A percentile compares a stretch with the other conserved stretches of the same genome.
phyloP scores from a whole-genome alignment of 129 eudicot species.

The Arctium lappa region DNA sequence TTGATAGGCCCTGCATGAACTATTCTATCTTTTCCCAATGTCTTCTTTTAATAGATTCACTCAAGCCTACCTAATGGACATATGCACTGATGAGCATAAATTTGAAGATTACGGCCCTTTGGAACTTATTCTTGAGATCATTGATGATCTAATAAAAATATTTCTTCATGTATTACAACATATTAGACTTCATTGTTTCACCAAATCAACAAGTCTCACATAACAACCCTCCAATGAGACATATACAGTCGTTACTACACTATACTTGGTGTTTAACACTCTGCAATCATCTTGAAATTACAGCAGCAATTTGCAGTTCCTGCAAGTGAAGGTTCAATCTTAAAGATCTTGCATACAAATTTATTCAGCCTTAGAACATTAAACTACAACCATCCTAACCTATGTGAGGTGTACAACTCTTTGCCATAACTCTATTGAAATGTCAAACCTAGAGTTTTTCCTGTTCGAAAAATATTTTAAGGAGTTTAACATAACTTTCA shows the following conservation, averaged over 20 bases:
- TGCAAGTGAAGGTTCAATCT: background rate
- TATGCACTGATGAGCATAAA: background rate
- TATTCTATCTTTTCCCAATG: background rate
- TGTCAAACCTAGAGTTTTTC: background rate
- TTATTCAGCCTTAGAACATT: background rate
- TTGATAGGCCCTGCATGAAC: background rate
- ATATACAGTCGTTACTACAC: no score
- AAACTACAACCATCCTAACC: background rate
- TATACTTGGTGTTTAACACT: no score
- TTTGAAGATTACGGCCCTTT: background rate
- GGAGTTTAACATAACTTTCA: background rate
- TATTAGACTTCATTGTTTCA: no score
- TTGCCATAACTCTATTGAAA: background rate
- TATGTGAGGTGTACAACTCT: background rate
- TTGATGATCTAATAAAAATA: background rate
- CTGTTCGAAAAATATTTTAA: background rate
- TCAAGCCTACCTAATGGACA: background rate
- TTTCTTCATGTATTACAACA: no score
- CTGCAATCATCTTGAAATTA: background rate
- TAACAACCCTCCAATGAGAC: no score
- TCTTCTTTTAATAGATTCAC: background rate
- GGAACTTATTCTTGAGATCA: background rate
- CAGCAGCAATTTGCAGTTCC: background rate
- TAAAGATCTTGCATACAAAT: background rate
- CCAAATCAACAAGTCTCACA: no score